Percentiles rank a stretch among this genome's conserved stretches.
Conservation (phyloP, 2,329 filamentous ascomycete genomes). For the Bipolaris bicolor region DNA sequence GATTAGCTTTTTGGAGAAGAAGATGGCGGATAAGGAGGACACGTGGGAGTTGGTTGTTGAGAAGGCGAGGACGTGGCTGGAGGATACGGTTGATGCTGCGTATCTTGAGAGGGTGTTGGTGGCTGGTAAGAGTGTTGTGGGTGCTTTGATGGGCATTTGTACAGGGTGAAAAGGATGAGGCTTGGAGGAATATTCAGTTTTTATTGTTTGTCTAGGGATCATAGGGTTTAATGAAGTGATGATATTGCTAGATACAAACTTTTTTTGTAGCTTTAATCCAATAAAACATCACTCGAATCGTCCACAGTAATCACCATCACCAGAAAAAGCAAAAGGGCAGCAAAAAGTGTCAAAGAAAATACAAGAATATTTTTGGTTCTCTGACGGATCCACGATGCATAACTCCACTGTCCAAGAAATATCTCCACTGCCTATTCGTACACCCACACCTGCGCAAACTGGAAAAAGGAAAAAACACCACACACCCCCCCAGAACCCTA, state of each 20-base stretch:
- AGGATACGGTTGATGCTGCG: not conserved
- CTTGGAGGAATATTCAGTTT: too few species aligned
- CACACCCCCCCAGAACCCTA: not conserved
- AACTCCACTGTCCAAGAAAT: not conserved
- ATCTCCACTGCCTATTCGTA: not conserved
- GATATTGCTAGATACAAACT: too few species aligned
- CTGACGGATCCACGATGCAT: too few species aligned
- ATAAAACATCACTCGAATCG: too few species aligned
- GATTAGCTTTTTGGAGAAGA: not conserved
- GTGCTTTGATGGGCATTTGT: not conserved
- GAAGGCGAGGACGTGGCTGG: conserved; percentile 9
- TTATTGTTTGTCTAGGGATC: too few species aligned
- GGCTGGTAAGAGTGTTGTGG: not conserved
- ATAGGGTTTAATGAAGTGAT: too few species aligned
- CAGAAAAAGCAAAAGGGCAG: too few species aligned
- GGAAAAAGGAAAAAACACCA: not conserved
- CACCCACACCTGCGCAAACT: not conserved
- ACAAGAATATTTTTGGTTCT: too few species aligned
- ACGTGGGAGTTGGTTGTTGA: conserved; percentile 13
- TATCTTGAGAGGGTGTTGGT: not conserved
- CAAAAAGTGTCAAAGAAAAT: too few species aligned
- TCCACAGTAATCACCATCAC: too few species aligned
- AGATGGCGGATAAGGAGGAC: conserved; percentile 4
- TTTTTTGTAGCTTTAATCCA: too few species aligned
- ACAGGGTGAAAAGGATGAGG: too few species aligned